Percentiles rank a stretch among this genome's conserved stretches.
These are phyloP conservation scores for Geotrichum siamense DNA, from an alignment of 1,139 yeast species.

Conservation along the genomic window DNA sequence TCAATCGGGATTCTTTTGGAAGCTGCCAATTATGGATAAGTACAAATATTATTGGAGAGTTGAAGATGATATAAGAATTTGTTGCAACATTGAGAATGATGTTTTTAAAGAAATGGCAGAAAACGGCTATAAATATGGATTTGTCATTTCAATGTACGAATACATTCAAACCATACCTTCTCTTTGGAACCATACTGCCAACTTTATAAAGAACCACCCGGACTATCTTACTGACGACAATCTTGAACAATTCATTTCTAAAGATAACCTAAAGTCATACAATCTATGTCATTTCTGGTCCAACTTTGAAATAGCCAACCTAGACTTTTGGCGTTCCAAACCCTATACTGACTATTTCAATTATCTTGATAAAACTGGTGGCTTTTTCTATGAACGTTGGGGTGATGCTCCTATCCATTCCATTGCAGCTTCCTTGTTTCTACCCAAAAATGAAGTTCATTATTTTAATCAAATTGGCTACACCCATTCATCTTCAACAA, in stretches of 20 bases:
- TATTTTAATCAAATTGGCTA: slow-evolving; percentile 81
- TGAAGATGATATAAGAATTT: slow-evolving; percentile 74
- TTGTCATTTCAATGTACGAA: slow-evolving; percentile 76
- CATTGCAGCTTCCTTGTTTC: slow-evolving; percentile 71
- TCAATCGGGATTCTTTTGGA: slow-evolving; percentile 84
- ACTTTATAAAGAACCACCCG: slow-evolving; percentile 58
- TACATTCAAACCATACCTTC: slow-evolving; percentile 71
- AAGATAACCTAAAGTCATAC: slow-evolving; percentile 50
- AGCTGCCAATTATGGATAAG: slow-evolving; percentile 61
- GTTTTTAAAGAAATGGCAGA: slow-evolving; percentile 74
- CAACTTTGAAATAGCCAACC: slow-evolving; percentile 71
- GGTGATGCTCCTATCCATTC: slow-evolving; percentile 92
- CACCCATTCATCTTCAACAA: slow-evolving; percentile 56
- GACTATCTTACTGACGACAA: slow-evolving; percentile 59
- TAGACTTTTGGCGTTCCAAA: slow-evolving; percentile 66
- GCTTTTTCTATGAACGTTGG: slow-evolving; percentile 88
- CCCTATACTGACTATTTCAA: slow-evolving; percentile 66
- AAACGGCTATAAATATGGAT: slow-evolving; percentile 65
- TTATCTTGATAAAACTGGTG: slow-evolving; percentile 68
- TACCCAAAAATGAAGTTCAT: slow-evolving; percentile 60
- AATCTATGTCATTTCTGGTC: slow-evolving; percentile 88
- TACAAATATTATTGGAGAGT: slow-evolving; percentile 93
- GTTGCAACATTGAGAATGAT: slow-evolving; percentile 77
- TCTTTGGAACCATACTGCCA: slow-evolving; percentile 69
- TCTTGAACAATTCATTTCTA: slow-evolving; percentile 63